phyloP scores from a whole-genome alignment of 306 rosid species.

The Erythrophleum fordii region DNA sequence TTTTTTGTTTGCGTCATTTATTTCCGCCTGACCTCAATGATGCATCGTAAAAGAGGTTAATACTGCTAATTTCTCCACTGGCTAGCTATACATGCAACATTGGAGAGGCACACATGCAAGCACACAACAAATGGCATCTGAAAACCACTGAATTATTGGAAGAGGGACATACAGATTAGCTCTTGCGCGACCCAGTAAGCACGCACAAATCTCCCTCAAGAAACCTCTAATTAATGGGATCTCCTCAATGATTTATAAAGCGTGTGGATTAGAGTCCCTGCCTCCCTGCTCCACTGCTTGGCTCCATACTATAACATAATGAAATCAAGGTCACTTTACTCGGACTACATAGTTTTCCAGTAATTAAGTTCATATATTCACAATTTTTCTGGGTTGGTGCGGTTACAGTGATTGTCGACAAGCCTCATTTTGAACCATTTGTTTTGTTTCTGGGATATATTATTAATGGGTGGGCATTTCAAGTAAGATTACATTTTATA shows the following conservation, averaged over 20 bases:
- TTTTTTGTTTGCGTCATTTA: too few species aligned
- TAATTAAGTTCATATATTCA: too few species aligned
- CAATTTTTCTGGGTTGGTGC: neutral
- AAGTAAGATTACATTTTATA: too few species aligned
- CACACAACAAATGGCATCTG: neutral
- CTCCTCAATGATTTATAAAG: neutral
- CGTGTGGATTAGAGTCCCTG: too few species aligned
- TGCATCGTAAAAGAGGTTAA: neutral
- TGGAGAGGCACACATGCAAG: too few species aligned
- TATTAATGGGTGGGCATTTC: too few species aligned
- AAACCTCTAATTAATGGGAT: neutral
- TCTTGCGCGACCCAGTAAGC: neutral
- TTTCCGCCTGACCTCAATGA: neutral
- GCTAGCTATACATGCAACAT: too few species aligned
- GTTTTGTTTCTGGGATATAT: neutral
- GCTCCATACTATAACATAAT: too few species aligned
- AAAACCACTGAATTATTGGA: constrained; percentile 2
- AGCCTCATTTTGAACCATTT: neutral
- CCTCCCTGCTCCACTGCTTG: too few species aligned
- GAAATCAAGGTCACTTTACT: neutral
- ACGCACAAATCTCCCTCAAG: neutral
- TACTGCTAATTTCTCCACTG: too few species aligned
- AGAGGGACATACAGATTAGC: neutral
- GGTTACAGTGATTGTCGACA: neutral
- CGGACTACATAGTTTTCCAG: too few species aligned